A percentile compares a stretch with the other conserved stretches of the same genome.
phyloP scores from a whole-genome alignment of 257 asterid genomes.

The Penstemon newberryi region DNA sequence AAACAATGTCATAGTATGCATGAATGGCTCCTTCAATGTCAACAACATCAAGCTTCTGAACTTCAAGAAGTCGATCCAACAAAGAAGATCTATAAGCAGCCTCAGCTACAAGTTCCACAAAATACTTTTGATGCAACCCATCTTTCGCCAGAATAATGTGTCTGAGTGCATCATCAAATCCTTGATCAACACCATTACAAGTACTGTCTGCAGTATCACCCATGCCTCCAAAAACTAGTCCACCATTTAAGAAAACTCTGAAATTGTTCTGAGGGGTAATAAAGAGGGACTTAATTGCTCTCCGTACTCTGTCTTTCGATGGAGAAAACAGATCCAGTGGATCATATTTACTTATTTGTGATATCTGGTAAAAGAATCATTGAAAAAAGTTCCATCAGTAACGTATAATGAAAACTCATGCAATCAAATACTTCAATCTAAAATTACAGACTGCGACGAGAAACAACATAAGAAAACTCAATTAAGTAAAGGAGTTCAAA shows the following conservation, averaged over 20 bases:
- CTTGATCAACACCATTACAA: slow-evolving; percentile 40
- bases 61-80: slow-evolving; percentile 75
- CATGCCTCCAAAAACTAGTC: slow-evolving; percentile 73
- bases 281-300: slow-evolving; percentile 66
- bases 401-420: slow-evolving; percentile 6
- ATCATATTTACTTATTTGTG: slow-evolving; percentile 75
- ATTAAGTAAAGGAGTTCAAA: slow-evolving; percentile 18
- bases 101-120: slow-evolving; percentile 74
- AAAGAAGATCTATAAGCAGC: slow-evolving; percentile 60
- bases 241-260: slow-evolving; percentile 87
- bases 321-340: slow-evolving; percentile 91
- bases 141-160: slow-evolving; percentile 57
- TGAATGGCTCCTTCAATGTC: slow-evolving; percentile 97
- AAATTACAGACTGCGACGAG: slow-evolving; percentile 6
- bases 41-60: slow-evolving; percentile 73
- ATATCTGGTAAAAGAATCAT: slow-evolving; percentile 50
- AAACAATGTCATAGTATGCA: slow-evolving; percentile 70
- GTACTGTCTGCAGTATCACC: slow-evolving; percentile 58
- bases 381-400: slow-evolving; percentile 28
- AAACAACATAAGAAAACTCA: slow-evolving; percentile 1
- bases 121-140: slow-evolving; percentile 59
- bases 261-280: slow-evolving; percentile 89
- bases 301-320: slow-evolving; percentile 65
- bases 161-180: slow-evolving; percentile 65
- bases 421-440: slow-evolving; percentile 14